Evolutionary conservation across 1,284 basidiomycete genomes (phyloP).

Genomic region (Ceratobasidium sp.): DNA sequence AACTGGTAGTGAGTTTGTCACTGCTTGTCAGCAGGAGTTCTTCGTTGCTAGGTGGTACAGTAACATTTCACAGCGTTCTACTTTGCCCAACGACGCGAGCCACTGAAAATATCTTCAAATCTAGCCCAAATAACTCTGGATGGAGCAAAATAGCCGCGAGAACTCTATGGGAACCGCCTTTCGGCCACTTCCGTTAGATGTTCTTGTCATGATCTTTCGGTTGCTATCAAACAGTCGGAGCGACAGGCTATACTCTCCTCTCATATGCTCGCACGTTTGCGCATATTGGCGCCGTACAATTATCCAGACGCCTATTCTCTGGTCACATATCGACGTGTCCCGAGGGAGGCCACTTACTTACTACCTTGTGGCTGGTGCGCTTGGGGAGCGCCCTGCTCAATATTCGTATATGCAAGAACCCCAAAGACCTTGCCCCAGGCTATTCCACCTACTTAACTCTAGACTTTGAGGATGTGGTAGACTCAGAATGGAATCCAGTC

Average conservation of each 20-base stretch:
- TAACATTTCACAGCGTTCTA: no score
- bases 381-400: not conserved
- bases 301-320: not conserved
- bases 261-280: conserved; percentile 11
- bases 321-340: conserved; percentile 1
- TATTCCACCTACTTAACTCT: no score
- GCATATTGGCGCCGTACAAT: not conserved
- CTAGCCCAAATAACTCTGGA: no score
- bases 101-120: no score
- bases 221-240: not conserved
- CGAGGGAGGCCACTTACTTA: not conserved
- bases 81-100: no score
- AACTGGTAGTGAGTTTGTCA: no score
- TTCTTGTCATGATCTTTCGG: not conserved
- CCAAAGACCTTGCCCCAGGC: not conserved
- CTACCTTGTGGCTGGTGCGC: not conserved
- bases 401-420: not conserved
- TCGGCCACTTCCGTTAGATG: not conserved
- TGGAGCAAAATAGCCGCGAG: no score
- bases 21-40: no score
- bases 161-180: no score
- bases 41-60: no score
- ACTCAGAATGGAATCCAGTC: not conserved
- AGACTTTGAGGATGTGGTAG: no score
- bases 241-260: not conserved